A percentile compares a stretch with the other conserved stretches of the same genome.
These are phyloP conservation scores for Heimioporus sp. DNA, from an alignment of 768 basidiomycete species.

Conservation along the genomic window DNA sequence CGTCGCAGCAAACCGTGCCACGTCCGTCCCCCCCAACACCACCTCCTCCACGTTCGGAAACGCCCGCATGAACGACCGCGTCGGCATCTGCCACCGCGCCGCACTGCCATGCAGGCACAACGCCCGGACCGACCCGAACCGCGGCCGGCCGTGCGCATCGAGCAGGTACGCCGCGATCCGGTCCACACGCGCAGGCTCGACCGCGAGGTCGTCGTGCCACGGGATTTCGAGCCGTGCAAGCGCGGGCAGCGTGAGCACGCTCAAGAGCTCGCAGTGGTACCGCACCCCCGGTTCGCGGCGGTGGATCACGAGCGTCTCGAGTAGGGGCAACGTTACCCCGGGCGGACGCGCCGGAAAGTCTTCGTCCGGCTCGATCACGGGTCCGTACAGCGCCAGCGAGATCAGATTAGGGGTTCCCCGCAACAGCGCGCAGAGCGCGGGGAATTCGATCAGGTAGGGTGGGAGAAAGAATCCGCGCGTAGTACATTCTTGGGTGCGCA, in stretches of 20 bases:
- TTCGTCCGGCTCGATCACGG: constrained; percentile 13
- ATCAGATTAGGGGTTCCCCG: constrained; percentile 6
- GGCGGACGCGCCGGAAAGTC: constrained; percentile 3
- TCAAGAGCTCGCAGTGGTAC: constrained; percentile 15
- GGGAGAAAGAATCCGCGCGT: constrained; percentile 5
- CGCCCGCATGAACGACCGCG: constrained; percentile 13
- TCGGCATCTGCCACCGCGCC: constrained; percentile 6
- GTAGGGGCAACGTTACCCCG: constrained; percentile 2
- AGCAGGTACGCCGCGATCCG: constrained; percentile 10
- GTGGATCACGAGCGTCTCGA: constrained; percentile 15
- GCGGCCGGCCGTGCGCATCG: constrained; percentile 5
- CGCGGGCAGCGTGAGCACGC: constrained; percentile 5
- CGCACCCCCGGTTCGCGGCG: constrained; percentile 11
- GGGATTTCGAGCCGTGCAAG: constrained; percentile 15
- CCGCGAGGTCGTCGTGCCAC: constrained; percentile 16
- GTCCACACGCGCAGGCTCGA: constrained; percentile 3
- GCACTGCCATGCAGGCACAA: constrained; percentile 14
- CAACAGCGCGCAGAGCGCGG: constrained; percentile 11
- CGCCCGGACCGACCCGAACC: constrained; percentile 2
- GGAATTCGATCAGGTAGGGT: constrained; percentile 16
- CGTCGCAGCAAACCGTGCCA: constrained; percentile 9
- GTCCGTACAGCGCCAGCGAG: constrained; percentile 11
- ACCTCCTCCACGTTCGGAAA: constrained; percentile 17
- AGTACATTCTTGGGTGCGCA: constrained; percentile 12
- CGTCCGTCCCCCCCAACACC: constrained; percentile 12